Evolutionary conservation across 2,329 filamentous ascomycete species (phyloP), one percentile per base, ranked within the genome.

Genomic region (Pestalotiopsis fici): DNA sequence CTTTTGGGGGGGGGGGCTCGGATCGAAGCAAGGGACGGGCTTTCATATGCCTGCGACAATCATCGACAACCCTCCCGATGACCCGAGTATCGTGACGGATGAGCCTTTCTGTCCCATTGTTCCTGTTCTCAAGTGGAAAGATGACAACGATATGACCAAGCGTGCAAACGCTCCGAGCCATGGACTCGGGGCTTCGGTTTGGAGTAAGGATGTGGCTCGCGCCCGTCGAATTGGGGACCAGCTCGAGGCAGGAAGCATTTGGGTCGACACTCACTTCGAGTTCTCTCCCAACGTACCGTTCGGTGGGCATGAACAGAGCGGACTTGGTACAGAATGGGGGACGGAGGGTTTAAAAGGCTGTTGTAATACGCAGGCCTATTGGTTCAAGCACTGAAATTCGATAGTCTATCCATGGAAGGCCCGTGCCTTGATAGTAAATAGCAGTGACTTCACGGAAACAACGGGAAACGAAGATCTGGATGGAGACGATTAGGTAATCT

Each of bases 21-120:
- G 71, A n/a, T 27, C 69, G 74, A 1, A 78, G 77, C 15, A 43
- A 43, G 71, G 69, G 39, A 77, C 83, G 66, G 88, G 87, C 2
- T 90, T 85, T 77, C 89, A 87, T 79, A 81, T 90, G 69, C 77
- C 83, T 35, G 88, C 88, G 0, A 88, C 87, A 1, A 87, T 90
- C 66, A 83, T 90, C 28, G 81, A 85, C 43, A 86, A 86, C 68
- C 87, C 87, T 21, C 83, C 86, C 0, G 86, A 88, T 69, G 80
- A 85, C 50, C 85, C 86, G 2, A 77, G 82, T 12, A 81, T 90
- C 21, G 87, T 90, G 11, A 77, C 80, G 37, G 88, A 90, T 70
- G 88, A 91, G 74, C 85, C 87, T 3, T 91, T 90, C 70, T 87
- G 86, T 61, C 82, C 83, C 21, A 83, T 86, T 68, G 74, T 86